Base-by-base conservation (phyloP, 495 filamentous ascomycete genomes). In the Glonium stellatum region DNA sequence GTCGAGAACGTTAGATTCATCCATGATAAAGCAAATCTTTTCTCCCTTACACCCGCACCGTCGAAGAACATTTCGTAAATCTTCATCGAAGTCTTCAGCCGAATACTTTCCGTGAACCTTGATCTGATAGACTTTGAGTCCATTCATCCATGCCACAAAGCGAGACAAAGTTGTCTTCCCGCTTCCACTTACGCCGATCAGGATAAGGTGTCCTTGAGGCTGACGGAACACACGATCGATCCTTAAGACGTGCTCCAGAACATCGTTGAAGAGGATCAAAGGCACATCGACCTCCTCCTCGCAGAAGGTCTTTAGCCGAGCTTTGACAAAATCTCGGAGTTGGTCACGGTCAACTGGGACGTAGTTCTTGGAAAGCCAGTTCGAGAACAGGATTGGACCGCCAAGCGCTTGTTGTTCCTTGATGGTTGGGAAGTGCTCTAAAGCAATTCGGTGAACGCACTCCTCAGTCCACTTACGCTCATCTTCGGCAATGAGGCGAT, bases 11-110 rank as follows among this genome's bases (percentile, higher is more conserved):
- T 99, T 99, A 6, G 91, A 87, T 78, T 99, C 93, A 67, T 99
- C 93, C 93, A 99, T 96, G 75, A 99, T 95, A 76, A 99, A 99
- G 77, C 95, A 97, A 42, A 99, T 95, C 79, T 97, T 99, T 71
- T 99, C 93, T 36, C 93, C 93, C 75, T 95, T 97, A 77, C 95
- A 97, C 51, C 93, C 93, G 62, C 88, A 92, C 48, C 93, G 82
- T 58, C 95, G 88, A 19, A 99, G 84, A 12, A 99, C 92, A 69
- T 89, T 92, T 55, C 95, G 80, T 9, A 99, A 77, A 74, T 99
- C 93, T 49, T 99, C 95, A 70, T 99, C 93, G 70, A 99, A 99
- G 75, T 99, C 93, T 72, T 96, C 93, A 12, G 90, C 89, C 23
- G 93, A 96, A 71, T 99, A 99, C 72, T 91, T 97, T 46, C 93